These are phyloP conservation scores for Vitis hybrid DNA, from an alignment of 177 flowering plant species.

Conservation along the genomic window DNA sequence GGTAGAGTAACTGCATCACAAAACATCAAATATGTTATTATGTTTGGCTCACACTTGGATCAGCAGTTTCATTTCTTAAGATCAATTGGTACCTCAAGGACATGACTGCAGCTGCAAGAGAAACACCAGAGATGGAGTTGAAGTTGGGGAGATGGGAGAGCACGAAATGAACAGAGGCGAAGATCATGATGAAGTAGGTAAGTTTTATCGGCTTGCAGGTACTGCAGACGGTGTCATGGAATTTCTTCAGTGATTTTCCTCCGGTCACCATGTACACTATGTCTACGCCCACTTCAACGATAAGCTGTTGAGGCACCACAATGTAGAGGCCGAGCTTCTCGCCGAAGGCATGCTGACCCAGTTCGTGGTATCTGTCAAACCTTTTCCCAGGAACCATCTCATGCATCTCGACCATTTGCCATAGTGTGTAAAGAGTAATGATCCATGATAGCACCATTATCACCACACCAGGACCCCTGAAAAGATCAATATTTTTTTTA, in stretches of 20 bases:
- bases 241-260: slow-evolving; percentile 45
- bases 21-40: background rate
- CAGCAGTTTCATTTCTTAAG: background rate
- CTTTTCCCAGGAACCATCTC: slow-evolving; percentile 49
- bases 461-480: slow-evolving; percentile 46
- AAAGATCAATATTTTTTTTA: background rate
- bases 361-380: slow-evolving; percentile 50
- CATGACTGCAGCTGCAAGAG: slow-evolving; percentile 57
- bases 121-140: slow-evolving; percentile 54
- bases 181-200: slow-evolving; percentile 52
- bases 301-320: slow-evolving; percentile 49
- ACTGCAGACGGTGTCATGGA: slow-evolving; percentile 32
- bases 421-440: slow-evolving; percentile 46
- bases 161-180: slow-evolving; percentile 44
- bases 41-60: background rate
- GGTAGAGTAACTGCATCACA: slow-evolving; percentile 42
- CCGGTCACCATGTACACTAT: slow-evolving; percentile 60
- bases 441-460: slow-evolving; percentile 44
- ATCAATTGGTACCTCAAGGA: slow-evolving; percentile 35
- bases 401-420: slow-evolving; percentile 60
- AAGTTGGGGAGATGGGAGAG: slow-evolving; percentile 57
- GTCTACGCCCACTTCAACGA: slow-evolving; percentile 46
- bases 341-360: slow-evolving; percentile 51
- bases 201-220: slow-evolving; percentile 35
- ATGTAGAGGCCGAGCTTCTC: slow-evolving; percentile 47